Percentiles rank a stretch among this genome's conserved stretches.
These are phyloP conservation scores for Populus pruinosa DNA, from an alignment of 345 rosid genomes.

Conservation along the genomic window DNA sequence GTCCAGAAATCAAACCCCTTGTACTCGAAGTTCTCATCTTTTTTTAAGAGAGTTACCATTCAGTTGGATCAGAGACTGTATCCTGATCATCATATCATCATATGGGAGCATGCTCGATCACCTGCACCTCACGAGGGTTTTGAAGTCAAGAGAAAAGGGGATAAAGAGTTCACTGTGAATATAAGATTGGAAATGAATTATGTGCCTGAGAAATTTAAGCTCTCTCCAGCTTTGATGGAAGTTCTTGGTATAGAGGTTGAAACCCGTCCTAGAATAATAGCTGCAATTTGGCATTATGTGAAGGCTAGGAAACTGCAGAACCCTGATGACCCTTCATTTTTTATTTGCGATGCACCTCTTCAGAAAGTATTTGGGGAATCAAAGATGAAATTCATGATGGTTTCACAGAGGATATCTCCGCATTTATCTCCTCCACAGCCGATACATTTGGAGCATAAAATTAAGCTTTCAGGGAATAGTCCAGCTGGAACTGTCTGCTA, in stretches of 20 bases:
- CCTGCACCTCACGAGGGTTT: slow-evolving; percentile 94
- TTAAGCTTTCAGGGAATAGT: slow-evolving; percentile 83
- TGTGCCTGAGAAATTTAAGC: slow-evolving; percentile 89
- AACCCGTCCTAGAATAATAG: slow-evolving; percentile 92
- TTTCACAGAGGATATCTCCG: slow-evolving; percentile 80
- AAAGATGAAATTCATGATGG: slow-evolving; percentile 74
- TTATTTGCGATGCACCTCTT: slow-evolving; percentile 81
- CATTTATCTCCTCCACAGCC: slow-evolving; percentile 88
- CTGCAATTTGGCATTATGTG: slow-evolving; percentile 97
- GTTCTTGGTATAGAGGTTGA: slow-evolving; percentile 97
- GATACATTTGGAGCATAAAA: slow-evolving; percentile 81
- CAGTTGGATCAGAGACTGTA: slow-evolving; percentile 85
- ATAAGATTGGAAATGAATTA: slow-evolving; percentile 90
- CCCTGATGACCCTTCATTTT: slow-evolving; percentile 80
- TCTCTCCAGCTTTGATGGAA: slow-evolving; percentile 82
- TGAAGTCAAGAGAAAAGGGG: slow-evolving; percentile 96
- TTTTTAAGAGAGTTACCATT: slow-evolving; percentile 86
- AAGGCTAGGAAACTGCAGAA: slow-evolving; percentile 94
- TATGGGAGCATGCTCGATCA: slow-evolving; percentile 92
- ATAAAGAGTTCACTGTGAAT: slow-evolving; percentile 73
- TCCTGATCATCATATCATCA: slow-evolving; percentile 78
- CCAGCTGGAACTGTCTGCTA: slow-evolving; percentile 87
- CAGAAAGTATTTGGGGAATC: slow-evolving; percentile 91
- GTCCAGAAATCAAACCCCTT: slow-evolving; percentile 67
- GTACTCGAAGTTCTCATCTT: slow-evolving; percentile 82